phyloP scores from a whole-genome alignment of 2,329 filamentous ascomycete species.

The Dactylellina sp. region DNA sequence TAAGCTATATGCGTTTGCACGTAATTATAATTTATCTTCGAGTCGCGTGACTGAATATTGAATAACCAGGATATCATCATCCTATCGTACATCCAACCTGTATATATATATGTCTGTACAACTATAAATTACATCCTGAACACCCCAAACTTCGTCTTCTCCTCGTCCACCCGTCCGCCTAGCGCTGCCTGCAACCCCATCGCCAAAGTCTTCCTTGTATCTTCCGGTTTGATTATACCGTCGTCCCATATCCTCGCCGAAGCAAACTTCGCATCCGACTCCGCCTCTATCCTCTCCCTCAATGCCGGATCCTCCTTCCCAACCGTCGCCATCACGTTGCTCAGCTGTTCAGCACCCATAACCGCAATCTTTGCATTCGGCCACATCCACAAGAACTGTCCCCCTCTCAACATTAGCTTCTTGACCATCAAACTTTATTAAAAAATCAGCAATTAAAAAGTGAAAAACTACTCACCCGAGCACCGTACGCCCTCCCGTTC shows the following conservation, averaged over 20 bases:
- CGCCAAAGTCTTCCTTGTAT: slow-evolving; percentile 78
- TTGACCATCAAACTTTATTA: too few relatives aligned
- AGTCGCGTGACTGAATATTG: too few relatives aligned
- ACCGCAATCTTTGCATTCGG: slow-evolving; percentile 93
- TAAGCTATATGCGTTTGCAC: too few relatives aligned
- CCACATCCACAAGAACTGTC: slow-evolving; percentile 82
- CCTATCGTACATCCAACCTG: slow-evolving; percentile 18
- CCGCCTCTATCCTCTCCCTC: slow-evolving; percentile 84
- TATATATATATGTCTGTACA: neutral
- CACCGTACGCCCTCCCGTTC: slow-evolving; percentile 86
- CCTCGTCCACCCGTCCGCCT: slow-evolving; percentile 70
- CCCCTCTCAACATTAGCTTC: too few relatives aligned
- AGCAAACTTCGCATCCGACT: slow-evolving; percentile 89
- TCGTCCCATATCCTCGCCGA: slow-evolving; percentile 92
- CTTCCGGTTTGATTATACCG: slow-evolving; percentile 80
- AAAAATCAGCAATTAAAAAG: too few relatives aligned
- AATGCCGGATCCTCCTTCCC: slow-evolving; percentile 85
- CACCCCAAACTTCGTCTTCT: slow-evolving; percentile 79
- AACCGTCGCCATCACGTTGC: slow-evolving; percentile 93
- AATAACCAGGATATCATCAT: too few relatives aligned
- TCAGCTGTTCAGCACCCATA: slow-evolving; percentile 94
- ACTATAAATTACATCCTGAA: slow-evolving; percentile 77
- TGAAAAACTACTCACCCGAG: slow-evolving; percentile 28
- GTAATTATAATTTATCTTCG: too few relatives aligned
- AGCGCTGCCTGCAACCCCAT: slow-evolving; percentile 78